Conservation (phyloP, 2,329 filamentous ascomycete species). For the Elsinoe batatas region DNA sequence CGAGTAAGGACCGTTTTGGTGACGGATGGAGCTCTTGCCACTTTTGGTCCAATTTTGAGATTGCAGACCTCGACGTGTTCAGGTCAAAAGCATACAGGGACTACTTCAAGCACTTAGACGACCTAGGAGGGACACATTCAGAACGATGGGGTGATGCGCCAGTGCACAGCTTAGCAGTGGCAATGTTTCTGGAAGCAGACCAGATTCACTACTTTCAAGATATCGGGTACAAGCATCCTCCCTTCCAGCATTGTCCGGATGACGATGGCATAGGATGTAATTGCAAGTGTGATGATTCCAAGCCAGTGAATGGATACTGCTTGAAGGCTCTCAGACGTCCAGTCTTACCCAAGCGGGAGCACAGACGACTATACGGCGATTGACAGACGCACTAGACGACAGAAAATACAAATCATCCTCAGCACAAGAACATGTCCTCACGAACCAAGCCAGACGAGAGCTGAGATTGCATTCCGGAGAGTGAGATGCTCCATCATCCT, state of each 20-base stretch:
- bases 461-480: too few relatives aligned
- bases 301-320: slow-evolving; percentile 1
- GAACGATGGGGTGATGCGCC: slow-evolving; percentile 40
- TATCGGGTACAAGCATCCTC: slow-evolving; percentile 22
- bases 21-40: slow-evolving; percentile 43
- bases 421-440: background rate
- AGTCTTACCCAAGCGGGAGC: background rate
- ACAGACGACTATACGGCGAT: background rate
- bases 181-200: slow-evolving; percentile 43
- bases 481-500: background rate
- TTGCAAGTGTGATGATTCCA: slow-evolving; percentile 1
- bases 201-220: slow-evolving; percentile 44
- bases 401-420: background rate
- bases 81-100: slow-evolving; percentile 38
- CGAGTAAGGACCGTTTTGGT: slow-evolving; percentile 17
- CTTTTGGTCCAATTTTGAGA: slow-evolving; percentile 46
- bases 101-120: slow-evolving; percentile 44
- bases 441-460: background rate
- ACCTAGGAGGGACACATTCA: slow-evolving; percentile 40
- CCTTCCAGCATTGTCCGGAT: slow-evolving; percentile 11
- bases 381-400: background rate
- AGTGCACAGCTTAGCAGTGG: slow-evolving; percentile 46
- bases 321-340: background rate
- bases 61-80: slow-evolving; percentile 41
- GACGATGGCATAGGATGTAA: slow-evolving; percentile 6